A percentile compares a stretch with the other conserved stretches of the same genome.
These are phyloP conservation scores for Mortierella hygrophila DNA, from an alignment of 192 early-diverging fungal genomes.

Conservation along the genomic window DNA sequence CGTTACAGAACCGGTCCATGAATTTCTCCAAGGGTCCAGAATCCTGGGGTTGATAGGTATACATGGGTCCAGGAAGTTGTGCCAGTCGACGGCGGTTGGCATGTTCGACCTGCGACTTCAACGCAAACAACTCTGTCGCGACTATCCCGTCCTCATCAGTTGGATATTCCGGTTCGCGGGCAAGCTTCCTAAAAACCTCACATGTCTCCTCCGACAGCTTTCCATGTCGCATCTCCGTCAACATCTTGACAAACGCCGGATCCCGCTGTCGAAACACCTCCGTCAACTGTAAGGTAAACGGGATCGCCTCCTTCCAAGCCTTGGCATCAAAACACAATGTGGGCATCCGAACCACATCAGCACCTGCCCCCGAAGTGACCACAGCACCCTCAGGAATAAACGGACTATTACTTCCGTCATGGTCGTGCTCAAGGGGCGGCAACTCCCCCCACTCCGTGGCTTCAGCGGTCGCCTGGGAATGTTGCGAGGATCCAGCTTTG, in stretches of 20 bases:
- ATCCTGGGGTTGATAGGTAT: constrained; percentile 67
- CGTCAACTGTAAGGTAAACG: constrained; percentile 71
- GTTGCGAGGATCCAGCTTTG: constrained; percentile 6
- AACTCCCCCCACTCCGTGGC: neutral
- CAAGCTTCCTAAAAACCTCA: constrained; percentile 61
- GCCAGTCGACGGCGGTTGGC: constrained; percentile 73
- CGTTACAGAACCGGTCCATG: constrained; percentile 64
- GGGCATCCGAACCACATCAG: neutral
- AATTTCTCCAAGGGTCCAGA: constrained; percentile 35
- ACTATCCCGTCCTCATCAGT: constrained; percentile 65
- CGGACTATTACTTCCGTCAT: neutral
- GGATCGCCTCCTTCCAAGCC: constrained; percentile 65
- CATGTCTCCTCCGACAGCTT: constrained; percentile 68
- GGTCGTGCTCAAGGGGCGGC: neutral
- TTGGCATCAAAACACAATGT: constrained; percentile 74
- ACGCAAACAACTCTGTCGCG: constrained; percentile 78
- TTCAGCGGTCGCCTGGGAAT: neutral
- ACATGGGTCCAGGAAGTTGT: constrained; percentile 62
- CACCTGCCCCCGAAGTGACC: neutral
- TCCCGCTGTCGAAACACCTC: constrained; percentile 87
- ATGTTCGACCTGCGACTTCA: constrained; percentile 72
- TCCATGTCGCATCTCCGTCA: constrained; percentile 90
- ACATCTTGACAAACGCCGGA: constrained; percentile 76
- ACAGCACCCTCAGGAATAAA: neutral
- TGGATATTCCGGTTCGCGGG: constrained; percentile 65